Evolutionary conservation across 306 rosid genomes (phyloP).

Genomic region (Glycyrrhiza uralensis): DNA sequence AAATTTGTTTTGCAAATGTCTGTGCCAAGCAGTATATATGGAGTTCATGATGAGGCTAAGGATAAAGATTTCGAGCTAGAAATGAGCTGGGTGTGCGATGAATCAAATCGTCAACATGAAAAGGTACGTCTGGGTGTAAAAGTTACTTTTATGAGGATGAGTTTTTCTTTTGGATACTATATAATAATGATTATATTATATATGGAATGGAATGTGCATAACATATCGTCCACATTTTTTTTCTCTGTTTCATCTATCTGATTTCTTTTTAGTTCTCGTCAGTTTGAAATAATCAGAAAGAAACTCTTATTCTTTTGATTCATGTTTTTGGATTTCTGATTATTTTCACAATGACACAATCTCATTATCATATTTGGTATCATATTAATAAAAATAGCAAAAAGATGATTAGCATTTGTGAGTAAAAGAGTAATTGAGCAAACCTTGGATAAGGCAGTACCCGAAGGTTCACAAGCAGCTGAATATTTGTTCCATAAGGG

Average conservation of each 20-base stretch:
- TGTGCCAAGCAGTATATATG: slow-evolving; percentile 64
- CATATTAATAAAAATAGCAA: too few species aligned
- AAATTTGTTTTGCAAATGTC: background rate
- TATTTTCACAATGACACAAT: background rate
- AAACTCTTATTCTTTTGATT: background rate
- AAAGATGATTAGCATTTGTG: too few species aligned
- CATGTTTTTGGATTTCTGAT: background rate
- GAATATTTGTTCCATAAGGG: background rate
- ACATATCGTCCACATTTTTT: background rate
- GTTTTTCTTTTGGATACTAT: background rate
- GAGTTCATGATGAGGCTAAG: slow-evolving; percentile 96
- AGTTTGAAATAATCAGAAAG: background rate
- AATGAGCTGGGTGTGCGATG: slow-evolving; percentile 98
- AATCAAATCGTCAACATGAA: slow-evolving; percentile 86
- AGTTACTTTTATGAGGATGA: background rate
- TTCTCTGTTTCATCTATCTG: background rate
- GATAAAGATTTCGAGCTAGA: slow-evolving; percentile 95
- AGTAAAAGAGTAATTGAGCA: too few species aligned
- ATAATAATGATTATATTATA: background rate
- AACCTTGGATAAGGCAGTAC: too few species aligned
- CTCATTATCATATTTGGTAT: too few species aligned
- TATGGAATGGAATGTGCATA: background rate
- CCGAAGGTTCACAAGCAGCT: background rate
- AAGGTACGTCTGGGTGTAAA: slow-evolving; percentile 54
- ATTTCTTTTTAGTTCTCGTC: background rate